Percentiles rank a stretch among this genome's conserved stretches.
These are phyloP conservation scores for Straminergon stramineum DNA, from an alignment of 225 moss, liverwort and hornwort species.

Conservation along the genomic window DNA sequence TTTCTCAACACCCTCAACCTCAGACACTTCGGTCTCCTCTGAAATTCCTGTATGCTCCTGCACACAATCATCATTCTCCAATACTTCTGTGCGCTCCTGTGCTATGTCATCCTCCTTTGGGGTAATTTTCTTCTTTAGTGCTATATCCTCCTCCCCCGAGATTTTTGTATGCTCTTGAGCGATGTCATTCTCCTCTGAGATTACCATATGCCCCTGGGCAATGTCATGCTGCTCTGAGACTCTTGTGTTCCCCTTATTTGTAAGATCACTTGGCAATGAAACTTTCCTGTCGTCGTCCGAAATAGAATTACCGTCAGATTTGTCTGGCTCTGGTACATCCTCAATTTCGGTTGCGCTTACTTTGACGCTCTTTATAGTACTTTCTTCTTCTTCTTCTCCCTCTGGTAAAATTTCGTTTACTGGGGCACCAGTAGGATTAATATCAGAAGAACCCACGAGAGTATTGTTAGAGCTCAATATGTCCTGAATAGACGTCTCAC, in stretches of 20 bases:
- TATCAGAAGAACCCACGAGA: background rate
- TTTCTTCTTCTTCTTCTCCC: background rate
- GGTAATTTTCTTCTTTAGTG: background rate
- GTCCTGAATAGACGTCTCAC: slow-evolving; percentile 15
- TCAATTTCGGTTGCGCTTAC: slow-evolving; percentile 5
- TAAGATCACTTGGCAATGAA: background rate
- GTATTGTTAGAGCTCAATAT: slow-evolving; percentile 10
- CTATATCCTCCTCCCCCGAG: background rate
- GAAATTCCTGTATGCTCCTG: background rate
- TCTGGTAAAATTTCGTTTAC: slow-evolving; percentile 12
- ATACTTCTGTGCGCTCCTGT: background rate
- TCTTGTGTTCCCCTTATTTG: background rate
- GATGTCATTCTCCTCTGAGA: background rate
- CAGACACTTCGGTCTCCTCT: background rate
- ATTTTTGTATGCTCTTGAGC: background rate
- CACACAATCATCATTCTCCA: background rate
- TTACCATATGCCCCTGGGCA: background rate
- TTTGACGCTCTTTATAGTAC: background rate
- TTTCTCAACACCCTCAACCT: background rate
- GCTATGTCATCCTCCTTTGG: background rate
- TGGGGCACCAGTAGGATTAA: background rate
- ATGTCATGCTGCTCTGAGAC: background rate
- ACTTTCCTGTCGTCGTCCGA: background rate
- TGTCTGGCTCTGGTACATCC: background rate
- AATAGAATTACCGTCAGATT: background rate